phyloP scores from a whole-genome alignment of 768 basidiomycete species.

The Psilocybe cubensis region DNA sequence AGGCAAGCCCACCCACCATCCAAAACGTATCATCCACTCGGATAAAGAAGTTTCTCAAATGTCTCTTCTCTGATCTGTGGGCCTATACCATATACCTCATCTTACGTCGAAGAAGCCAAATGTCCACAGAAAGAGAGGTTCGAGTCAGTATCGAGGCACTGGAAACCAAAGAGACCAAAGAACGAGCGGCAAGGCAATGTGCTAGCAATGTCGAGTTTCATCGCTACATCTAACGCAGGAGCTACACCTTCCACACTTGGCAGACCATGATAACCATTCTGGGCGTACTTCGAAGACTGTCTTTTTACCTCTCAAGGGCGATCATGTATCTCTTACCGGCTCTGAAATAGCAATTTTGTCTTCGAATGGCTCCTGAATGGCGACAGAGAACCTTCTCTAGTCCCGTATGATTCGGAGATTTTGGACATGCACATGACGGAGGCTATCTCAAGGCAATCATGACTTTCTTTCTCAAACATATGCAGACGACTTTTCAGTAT shows the following conservation, averaged over 20 bases:
- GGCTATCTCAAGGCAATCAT: background rate
- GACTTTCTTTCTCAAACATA: background rate
- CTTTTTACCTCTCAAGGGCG: constrained; percentile 8
- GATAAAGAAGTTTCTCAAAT: background rate
- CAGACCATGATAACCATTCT: background rate
- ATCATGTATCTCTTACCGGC: constrained; percentile 11
- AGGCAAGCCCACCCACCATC: background rate
- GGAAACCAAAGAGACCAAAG: too few species aligned
- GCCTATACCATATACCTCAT: too few species aligned
- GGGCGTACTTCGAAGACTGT: background rate
- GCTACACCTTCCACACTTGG: background rate
- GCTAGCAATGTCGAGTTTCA: too few species aligned
- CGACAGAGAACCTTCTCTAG: background rate
- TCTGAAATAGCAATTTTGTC: constrained; percentile 7
- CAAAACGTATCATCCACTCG: background rate
- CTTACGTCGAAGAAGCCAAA: too few species aligned
- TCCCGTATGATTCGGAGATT: background rate
- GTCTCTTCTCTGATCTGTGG: background rate
- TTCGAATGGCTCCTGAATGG: background rate
- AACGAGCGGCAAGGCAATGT: too few species aligned
- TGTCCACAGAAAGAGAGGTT: too few species aligned
- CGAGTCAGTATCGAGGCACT: too few species aligned
- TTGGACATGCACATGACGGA: background rate
- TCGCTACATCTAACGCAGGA: background rate
- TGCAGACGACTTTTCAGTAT: background rate